Conservation (phyloP, 1,284 basidiomycete species). For the Flammula alnicola region DNA sequence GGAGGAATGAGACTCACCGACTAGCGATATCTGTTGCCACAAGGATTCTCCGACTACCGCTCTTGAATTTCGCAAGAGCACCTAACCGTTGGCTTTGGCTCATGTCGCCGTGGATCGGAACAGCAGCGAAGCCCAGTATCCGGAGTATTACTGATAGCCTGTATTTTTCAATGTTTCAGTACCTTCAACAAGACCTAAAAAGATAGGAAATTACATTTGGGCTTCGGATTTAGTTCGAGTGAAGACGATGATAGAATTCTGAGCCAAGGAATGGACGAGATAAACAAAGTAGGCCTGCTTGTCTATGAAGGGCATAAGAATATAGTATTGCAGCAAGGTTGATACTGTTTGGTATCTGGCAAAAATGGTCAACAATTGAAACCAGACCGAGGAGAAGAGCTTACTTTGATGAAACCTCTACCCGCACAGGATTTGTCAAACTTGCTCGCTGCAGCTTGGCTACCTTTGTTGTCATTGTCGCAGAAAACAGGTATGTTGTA, state of each 20-base stretch:
- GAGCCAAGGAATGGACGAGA: slow-evolving; percentile 87
- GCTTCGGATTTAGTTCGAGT: slow-evolving; percentile 96
- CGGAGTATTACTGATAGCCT: slow-evolving; percentile 91
- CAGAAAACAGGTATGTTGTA: slow-evolving; percentile 96
- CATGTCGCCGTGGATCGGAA: slow-evolving; percentile 96
- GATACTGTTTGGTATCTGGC: slow-evolving; percentile 94
- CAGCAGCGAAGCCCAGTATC: slow-evolving; percentile 91
- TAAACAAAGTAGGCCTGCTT: slow-evolving; percentile 95
- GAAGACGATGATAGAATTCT: slow-evolving; percentile 96
- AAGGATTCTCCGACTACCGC: slow-evolving; percentile 88
- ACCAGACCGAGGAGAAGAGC: slow-evolving; percentile 30
- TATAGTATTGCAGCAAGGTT: slow-evolving; percentile 94
- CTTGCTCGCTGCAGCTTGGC: slow-evolving; percentile 97
- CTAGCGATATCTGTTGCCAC: slow-evolving; percentile 99
- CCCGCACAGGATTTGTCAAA: slow-evolving; percentile 91
- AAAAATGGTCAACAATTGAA: slow-evolving; percentile 1
- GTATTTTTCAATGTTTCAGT: slow-evolving; percentile 6
- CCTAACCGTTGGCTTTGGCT: slow-evolving; percentile 93
- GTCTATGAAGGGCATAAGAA: slow-evolving; percentile 90
- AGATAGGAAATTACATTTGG: slow-evolving; percentile 56
- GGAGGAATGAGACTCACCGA: slow-evolving; percentile 53
- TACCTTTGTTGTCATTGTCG: slow-evolving; percentile 99
- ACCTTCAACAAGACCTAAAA: not conserved
- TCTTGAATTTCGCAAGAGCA: slow-evolving; percentile 96
- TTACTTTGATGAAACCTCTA: slow-evolving; percentile 93